Percentiles rank a stretch among this genome's conserved stretches.
These are phyloP conservation scores for Colletotrichum sp. DNA, from an alignment of 2,329 filamentous ascomycete genomes.

Conservation along the genomic window DNA sequence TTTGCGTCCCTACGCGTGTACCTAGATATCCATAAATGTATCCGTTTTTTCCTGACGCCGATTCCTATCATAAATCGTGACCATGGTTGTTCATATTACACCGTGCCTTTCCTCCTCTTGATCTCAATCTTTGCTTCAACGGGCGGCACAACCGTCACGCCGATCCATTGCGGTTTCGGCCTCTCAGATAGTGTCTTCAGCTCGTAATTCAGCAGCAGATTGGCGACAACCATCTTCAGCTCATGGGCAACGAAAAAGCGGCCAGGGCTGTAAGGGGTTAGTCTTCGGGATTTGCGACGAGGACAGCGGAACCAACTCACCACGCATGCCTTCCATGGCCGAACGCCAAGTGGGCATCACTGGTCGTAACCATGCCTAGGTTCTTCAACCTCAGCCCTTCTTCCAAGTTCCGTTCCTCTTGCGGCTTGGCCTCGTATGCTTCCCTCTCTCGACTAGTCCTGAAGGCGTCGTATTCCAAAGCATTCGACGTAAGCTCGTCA, in stretches of 20 bases:
- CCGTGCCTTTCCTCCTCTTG: conserved; percentile 24
- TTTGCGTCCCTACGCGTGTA: neutral
- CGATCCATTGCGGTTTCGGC: conserved; percentile 49
- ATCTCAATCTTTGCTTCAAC: conserved; percentile 35
- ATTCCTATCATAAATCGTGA: neutral
- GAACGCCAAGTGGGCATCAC: conserved; percentile 56
- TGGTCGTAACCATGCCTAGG: conserved; percentile 59
- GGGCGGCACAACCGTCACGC: conserved; percentile 46
- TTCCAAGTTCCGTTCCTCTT: conserved; percentile 31
- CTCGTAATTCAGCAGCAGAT: conserved; percentile 59
- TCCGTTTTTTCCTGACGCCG: neutral
- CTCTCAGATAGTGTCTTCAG: conserved; percentile 43
- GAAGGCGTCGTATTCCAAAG: conserved; percentile 52
- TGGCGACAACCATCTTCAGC: conserved; percentile 58
- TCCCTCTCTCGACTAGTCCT: conserved; percentile 51
- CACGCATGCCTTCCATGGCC: conserved; percentile 62
- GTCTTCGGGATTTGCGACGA: no score
- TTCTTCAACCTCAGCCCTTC: conserved; percentile 41
- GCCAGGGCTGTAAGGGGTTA: conserved; percentile 43
- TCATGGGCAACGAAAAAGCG: conserved; percentile 63
- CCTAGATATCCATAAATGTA: neutral
- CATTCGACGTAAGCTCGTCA: conserved; percentile 44
- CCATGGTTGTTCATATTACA: neutral
- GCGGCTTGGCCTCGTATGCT: conserved; percentile 33
- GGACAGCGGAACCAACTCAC: conserved; percentile 24